Base-by-base conservation (phyloP, 306 rosid species). In the Vicia villosa region DNA sequence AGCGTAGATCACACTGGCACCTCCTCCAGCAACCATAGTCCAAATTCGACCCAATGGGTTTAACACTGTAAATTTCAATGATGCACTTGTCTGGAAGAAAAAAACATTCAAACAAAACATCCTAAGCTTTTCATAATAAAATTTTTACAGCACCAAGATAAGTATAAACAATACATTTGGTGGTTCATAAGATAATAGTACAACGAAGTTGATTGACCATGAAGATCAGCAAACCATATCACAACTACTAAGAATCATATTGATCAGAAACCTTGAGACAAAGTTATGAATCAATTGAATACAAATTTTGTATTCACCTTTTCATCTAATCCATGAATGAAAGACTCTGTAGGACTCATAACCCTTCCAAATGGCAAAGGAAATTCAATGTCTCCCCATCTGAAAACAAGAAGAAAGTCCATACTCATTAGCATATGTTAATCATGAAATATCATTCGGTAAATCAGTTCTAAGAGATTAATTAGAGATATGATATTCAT, bases 11-110 rank as follows among this genome's bases (percentile, higher is more conserved):
- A 93, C 98, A 80, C 98, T 93, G 36, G 98, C 98, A 70, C 98
- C 98, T 86, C 98, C 98, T 65, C 98, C 97, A 69, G 98, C 97
- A 13, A 93, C 98, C 98, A 93, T 93, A 68, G 98, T 93, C 98
- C 98, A 93, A 60, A 93, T 93, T 78, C 96, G 70, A 24, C 98
- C 97, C 76, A 66, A 63, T 11, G 98, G 98, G 70, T 93, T 93
- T 69, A 93, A 64, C 63, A 93, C 97, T 2, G 91, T 93, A 84
- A 93, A 93, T 85, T 93, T 93, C 74, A 93, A 80, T 20, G 98
- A 93, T 37, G 98, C 96, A 73, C 98, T 93, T 34, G 97, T 93
- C 98, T 90, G 91, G 85, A 64, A 72, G 57, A 26, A 86, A 12
- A 47, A 69, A 54, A 59, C 8, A 64, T 20, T 63, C 28, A 10